Base-by-base conservation (phyloP, 495 filamentous ascomycete species). In the Penicillium herquei region DNA sequence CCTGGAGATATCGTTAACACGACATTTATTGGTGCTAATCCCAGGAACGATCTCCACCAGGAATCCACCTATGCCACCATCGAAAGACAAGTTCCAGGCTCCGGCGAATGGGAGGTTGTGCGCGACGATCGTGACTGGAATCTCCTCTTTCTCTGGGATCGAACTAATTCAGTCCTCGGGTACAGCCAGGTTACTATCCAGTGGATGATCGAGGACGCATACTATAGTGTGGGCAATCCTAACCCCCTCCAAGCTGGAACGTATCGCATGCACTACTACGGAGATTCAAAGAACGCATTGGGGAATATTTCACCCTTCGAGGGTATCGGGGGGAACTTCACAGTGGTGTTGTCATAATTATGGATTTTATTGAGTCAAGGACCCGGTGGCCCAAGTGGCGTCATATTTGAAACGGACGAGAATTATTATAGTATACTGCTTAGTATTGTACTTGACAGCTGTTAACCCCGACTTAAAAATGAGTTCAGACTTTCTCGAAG, bases 21-120 rank as follows among this genome's bases (percentile, higher is more conserved):
- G 0, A 84, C 71, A 0, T 97, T 98, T 69, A 83, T 94, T 12
- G 94, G 89, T 39, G 91, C 92, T 3, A 97, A 96, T 57, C 93
- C 93, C 16, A 78, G 93, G 35, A 97, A 98, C 61, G 85, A 95
- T 55, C 80, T 97, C 32, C 82, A 83, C 17, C 81, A 89, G 11
- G 92, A 89, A 62, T 82, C 79, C 8, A 96, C 87, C 7, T 96
- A 85, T 64, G 90, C 87, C 7, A 85, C 87, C 1, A 85, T 97
- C 3, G 91, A 98, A 76, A 78, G 73, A 52, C 66, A 84, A 18
- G 73, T 81, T n/a, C 56, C 69, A 3, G 73, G 64, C 7, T 70
- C 70, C 3, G 79, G 69, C 8, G 57, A 51, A 3, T 98, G 92
- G 93, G 67, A 66, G 45, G 74, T 64, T 39, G 81, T 95, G 12